These are phyloP conservation scores for Bipolaris gigantea DNA, from an alignment of 2,329 filamentous ascomycete genomes.

Conservation along the genomic window DNA sequence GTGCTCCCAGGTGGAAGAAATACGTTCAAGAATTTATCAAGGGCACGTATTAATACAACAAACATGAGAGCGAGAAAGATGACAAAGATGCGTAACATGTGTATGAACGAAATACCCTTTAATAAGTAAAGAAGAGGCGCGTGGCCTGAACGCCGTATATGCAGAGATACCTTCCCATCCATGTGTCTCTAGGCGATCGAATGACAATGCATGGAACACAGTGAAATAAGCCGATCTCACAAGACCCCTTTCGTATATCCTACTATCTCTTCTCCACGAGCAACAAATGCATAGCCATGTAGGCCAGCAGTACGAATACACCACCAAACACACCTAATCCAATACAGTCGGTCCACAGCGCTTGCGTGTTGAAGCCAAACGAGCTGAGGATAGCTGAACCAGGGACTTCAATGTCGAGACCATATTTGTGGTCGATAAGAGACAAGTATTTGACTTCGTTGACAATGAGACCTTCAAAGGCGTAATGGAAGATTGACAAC, in stretches of 20 bases:
- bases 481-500: conserved; percentile 97
- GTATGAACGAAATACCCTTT: not conserved
- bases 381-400: conserved; percentile 91
- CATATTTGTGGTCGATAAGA: conserved; percentile 91
- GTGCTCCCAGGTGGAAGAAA: too few species aligned
- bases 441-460: conserved; percentile 93
- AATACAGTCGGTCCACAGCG: conserved; percentile 80
- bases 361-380: conserved; percentile 89
- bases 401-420: conserved; percentile 92
- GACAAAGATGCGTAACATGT: not conserved
- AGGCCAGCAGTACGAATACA: conserved; percentile 84
- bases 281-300: conserved; percentile 88
- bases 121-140: not conserved
- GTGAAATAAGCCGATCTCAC: not conserved
- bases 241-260: not conserved
- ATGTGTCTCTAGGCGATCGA: not conserved
- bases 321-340: conserved; percentile 81
- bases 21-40: too few species aligned
- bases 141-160: not conserved
- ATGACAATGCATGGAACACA: not conserved
- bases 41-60: not conserved
- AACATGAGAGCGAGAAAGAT: not conserved
- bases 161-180: not conserved
- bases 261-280: conserved; percentile 80
- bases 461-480: conserved; percentile 93